Base-by-base conservation (phyloP, 2,329 filamentous ascomycete species). In the Celoporthe dispersa region DNA sequence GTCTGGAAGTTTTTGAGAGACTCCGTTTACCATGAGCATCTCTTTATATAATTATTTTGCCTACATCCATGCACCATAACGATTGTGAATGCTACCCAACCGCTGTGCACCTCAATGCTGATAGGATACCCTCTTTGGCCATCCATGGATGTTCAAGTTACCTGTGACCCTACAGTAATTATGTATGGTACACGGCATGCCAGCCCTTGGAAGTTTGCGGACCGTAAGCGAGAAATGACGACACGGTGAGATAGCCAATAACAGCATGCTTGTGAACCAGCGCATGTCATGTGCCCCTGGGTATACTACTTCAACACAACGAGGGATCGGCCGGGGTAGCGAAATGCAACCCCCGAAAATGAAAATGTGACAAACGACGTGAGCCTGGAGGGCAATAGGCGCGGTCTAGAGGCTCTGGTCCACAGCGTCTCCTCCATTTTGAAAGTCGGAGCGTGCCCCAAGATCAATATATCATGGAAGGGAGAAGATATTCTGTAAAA, bases 141-240 rank as follows among this genome's bases (percentile, higher is more conserved):
- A 31, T n/a, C n/a, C n/a, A n/a, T n/a, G n/a, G n/a, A n/a, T 57
- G 53, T 57, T 4, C n/a, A n/a, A n/a, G 44, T 16, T 19, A 5
- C 28, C 53, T 19, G 53, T 7, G 28, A 31, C 53, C 44, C 12
- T 28, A 31, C 28, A 28, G 31, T 5, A 11, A 55, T 5, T 25
- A 31, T 2, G 14, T 4, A 53, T 19, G 53, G 14, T 25, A 28
- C 53, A 14, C 28, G 12, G 25, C 28, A 31, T 57, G 25, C 53
- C 53, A 31, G 14, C 53, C n/a, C n/a, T n/a, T n/a, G n/a, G n/a
- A 31, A 33, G 44, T 3, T 2, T 57, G 53, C 25, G 25, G 53
- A 57, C 12, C 28, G 25, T 57, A 57, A 57, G 53, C 53, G 25
- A 57, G 53, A 57, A 31, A 57, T 57, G 53, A 57, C 53, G 53